These are phyloP conservation scores for Solanum bulbocastanum DNA, from an alignment of 257 asterid genomes.

Conservation along the genomic window DNA sequence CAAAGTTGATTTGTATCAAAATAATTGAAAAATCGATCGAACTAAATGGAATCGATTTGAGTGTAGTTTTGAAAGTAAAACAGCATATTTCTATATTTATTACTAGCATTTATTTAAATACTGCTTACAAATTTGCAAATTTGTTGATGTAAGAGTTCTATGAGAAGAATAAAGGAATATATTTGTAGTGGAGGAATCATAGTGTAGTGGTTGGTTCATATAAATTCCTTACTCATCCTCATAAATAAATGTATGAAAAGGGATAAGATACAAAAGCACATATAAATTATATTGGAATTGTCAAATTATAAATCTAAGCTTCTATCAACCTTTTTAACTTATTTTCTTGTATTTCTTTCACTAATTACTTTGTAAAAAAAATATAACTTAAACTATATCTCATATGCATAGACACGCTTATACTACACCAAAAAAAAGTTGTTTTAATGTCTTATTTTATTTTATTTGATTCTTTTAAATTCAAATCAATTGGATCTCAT, in stretches of 20 bases:
- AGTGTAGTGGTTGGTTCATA: neutral
- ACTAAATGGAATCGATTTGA: neutral
- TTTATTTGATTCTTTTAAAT: neutral
- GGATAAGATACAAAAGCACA: neutral
- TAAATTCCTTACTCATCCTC: neutral
- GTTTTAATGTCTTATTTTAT: neutral
- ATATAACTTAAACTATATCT: neutral
- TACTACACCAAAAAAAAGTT: neutral
- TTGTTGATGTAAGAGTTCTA: neutral
- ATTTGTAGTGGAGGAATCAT: neutral
- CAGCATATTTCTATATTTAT: neutral
- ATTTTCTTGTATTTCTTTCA: neutral
- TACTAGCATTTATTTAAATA: neutral
- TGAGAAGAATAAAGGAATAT: neutral
- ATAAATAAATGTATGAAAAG: neutral
- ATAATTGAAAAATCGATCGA: neutral
- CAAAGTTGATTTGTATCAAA: neutral
- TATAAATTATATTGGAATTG: neutral
- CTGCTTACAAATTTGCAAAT: neutral
- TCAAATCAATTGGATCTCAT: fast-evolving
- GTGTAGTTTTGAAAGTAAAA: neutral
- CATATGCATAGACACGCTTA: neutral
- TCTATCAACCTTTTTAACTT: neutral
- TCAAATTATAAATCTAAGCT: neutral
- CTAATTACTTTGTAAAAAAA: neutral